Conservation (phyloP, 805 yeast genomes). For the Schwanniomyces occidentalis region DNA sequence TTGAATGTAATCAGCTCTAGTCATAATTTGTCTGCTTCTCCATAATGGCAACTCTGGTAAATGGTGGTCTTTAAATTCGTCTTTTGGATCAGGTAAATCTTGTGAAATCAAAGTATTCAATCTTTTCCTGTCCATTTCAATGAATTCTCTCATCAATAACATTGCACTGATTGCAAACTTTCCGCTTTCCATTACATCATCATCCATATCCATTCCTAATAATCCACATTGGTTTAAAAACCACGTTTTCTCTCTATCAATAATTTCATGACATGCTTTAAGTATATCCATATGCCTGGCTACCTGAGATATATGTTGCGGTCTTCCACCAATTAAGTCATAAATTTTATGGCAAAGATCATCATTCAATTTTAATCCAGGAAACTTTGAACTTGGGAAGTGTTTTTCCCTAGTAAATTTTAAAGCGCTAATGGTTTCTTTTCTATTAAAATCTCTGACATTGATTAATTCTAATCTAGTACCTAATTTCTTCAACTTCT, state of each 20-base stretch:
- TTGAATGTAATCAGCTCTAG: constrained; percentile 78
- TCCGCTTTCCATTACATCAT: constrained; percentile 84
- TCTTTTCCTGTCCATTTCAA: constrained; percentile 57
- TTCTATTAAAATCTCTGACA: constrained; percentile 60
- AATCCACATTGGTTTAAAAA: constrained; percentile 80
- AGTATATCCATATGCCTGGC: constrained; percentile 57
- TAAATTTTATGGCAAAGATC: constrained; percentile 54
- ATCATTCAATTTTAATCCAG: constrained; percentile 38
- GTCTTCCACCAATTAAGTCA: constrained; percentile 77
- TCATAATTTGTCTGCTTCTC: constrained; percentile 85
- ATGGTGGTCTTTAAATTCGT: constrained; percentile 41
- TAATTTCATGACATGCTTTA: constrained; percentile 64
- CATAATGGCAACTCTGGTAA: constrained; percentile 78
- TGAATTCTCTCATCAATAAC: constrained; percentile 69
- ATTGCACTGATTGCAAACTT: constrained; percentile 74
- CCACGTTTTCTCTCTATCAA: constrained; percentile 84
- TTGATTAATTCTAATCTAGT: constrained; percentile 74
- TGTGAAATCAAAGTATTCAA: constrained; percentile 23
- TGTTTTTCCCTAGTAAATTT: constrained; percentile 47
- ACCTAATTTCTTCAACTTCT: constrained; percentile 66
- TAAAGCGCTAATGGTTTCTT: constrained; percentile 56
- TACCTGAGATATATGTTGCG: constrained; percentile 77
- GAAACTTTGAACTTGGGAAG: constrained; percentile 32
- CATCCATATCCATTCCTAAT: constrained; percentile 78
- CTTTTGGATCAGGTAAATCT: constrained; percentile 36